A percentile compares a stretch with the other conserved stretches of the same genome.
These are phyloP conservation scores for Naegleria fowleri DNA, from an alignment of 208 protist species.

Conservation along the genomic window DNA sequence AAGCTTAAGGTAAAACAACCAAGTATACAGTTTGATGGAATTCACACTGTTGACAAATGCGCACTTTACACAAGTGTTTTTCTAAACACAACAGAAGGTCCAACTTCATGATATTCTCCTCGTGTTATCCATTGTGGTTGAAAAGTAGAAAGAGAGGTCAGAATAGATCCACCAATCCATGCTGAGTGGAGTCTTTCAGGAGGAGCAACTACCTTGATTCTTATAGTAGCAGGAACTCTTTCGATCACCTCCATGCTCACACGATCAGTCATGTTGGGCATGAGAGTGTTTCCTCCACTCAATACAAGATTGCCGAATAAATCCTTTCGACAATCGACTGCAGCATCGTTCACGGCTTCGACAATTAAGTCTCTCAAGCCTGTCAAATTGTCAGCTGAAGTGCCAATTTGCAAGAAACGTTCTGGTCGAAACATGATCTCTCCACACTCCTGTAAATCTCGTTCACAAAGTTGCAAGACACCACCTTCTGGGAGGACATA, in stretches of 20 bases:
- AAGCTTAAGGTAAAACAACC: too few relatives aligned
- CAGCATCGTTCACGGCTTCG: constrained; percentile 93
- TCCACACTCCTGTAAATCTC: constrained; percentile 67
- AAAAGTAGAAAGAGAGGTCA: constrained; percentile 74
- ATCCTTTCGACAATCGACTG: constrained; percentile 85
- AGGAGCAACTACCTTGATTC: constrained; percentile 90
- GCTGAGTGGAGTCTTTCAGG: constrained; percentile 91
- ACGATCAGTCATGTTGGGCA: constrained; percentile 88
- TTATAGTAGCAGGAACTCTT: constrained; percentile 84
- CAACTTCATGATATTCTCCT: constrained; percentile 81
- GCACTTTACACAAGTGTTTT: constrained; percentile 43
- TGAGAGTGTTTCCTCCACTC: constrained; percentile 90
- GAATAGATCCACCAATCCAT: constrained; percentile 94
- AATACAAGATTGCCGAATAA: constrained; percentile 91
- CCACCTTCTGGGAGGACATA: constrained; percentile 86
- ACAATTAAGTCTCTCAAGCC: constrained; percentile 91
- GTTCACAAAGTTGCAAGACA: constrained; percentile 71
- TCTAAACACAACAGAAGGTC: constrained; percentile 73
- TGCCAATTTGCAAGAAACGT: constrained; percentile 86
- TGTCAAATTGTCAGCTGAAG: constrained; percentile 80
- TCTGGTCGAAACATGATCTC: constrained; percentile 58
- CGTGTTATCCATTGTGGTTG: constrained; percentile 79
- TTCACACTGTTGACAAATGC: too few relatives aligned
- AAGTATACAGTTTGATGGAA: too few relatives aligned
- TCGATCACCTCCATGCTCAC: constrained; percentile 87